Base-by-base conservation (phyloP, 208 protist genomes). In the Chromosphaera perkinsii region DNA sequence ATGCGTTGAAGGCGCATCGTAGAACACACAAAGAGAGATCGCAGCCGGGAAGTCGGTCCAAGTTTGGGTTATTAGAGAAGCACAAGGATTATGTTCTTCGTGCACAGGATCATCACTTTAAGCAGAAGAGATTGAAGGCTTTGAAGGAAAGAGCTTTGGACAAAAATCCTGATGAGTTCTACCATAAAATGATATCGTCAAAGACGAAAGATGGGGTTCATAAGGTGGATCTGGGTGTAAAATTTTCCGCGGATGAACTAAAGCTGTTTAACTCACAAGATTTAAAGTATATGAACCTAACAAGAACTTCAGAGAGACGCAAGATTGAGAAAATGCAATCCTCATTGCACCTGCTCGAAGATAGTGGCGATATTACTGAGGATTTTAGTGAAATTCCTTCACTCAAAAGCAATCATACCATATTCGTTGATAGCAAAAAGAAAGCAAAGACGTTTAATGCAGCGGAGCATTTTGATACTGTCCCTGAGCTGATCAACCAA, bases 81-180 rank as follows among this genome's bases (percentile, higher is more conserved):
- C n/a, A 72, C 9, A 72, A 72, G 29, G 66, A 72, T 43, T 72
- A 72, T 43, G 40, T 51, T 9, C 37, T 72, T 22, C 66, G 66
- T 24, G 51, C 61, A 43, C 24, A 37, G 17, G 61, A 54, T n/a
- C 64, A 52, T 29, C 33, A 51, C 33, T 62, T 20, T n/a, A 72
- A 72, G 35, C 24, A 45, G n/a, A 29, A 37, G 7, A 29, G 66
- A 7, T 47, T 72, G 36, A 45, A 37, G 17, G 33, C n/a, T 20
- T 12, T 72, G 66, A 5, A 62, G 55, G 42, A 51, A 3, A 63
- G 49, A 39, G 66, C 66, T 10, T 20, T 5, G 22, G 7, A 31
- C 3, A 22, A 54, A 7, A 72, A 72, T 51, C 66, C 66, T 10
- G 66, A 72, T 42, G 66, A 72, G 47, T 72, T 63, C 36, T 72